These are phyloP conservation scores for Ulmus americana DNA, from an alignment of 331 rosid species.

Conservation along the genomic window DNA sequence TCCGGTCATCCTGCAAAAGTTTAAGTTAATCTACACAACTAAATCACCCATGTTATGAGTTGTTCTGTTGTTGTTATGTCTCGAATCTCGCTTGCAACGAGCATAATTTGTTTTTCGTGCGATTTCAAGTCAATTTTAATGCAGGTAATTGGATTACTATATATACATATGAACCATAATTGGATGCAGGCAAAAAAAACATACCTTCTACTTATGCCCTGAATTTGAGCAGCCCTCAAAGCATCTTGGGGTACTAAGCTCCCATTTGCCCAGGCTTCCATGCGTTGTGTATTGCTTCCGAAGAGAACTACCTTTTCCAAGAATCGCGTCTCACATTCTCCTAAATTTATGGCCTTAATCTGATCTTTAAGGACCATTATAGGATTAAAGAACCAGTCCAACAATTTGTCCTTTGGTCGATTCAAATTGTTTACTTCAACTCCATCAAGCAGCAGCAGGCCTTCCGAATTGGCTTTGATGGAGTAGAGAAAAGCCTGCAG, in stretches of 20 bases:
- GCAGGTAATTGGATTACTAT: too few species aligned
- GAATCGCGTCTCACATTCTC: slow-evolving; percentile 51
- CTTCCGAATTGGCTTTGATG: slow-evolving; percentile 60
- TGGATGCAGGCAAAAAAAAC: neutral
- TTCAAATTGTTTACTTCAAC: slow-evolving; percentile 56
- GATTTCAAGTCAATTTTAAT: too few species aligned
- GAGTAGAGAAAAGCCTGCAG: slow-evolving; percentile 54
- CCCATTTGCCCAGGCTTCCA: slow-evolving; percentile 58
- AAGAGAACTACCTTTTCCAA: slow-evolving; percentile 70
- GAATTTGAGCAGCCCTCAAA: slow-evolving; percentile 73
- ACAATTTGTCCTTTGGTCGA: slow-evolving; percentile 67
- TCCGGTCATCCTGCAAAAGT: slow-evolving; percentile 65
- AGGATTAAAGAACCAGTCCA: slow-evolving; percentile 89
- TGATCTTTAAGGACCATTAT: slow-evolving; percentile 77
- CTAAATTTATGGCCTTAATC: slow-evolving; percentile 52
- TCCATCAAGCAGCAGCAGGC: slow-evolving; percentile 54
- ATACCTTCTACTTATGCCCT: slow-evolving; percentile 77
- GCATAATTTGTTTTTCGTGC: too few species aligned
- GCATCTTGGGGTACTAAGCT: slow-evolving; percentile 38
- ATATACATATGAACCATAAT: too few species aligned
- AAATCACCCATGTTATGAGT: too few species aligned
- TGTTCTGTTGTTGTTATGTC: too few species aligned
- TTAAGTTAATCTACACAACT: too few species aligned
- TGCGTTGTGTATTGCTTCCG: slow-evolving; percentile 42
- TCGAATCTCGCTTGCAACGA: too few species aligned